These are phyloP conservation scores for Pseudocercospora pini-densiflorae DNA, from an alignment of 2,329 filamentous ascomycete genomes.

Conservation along the genomic window DNA sequence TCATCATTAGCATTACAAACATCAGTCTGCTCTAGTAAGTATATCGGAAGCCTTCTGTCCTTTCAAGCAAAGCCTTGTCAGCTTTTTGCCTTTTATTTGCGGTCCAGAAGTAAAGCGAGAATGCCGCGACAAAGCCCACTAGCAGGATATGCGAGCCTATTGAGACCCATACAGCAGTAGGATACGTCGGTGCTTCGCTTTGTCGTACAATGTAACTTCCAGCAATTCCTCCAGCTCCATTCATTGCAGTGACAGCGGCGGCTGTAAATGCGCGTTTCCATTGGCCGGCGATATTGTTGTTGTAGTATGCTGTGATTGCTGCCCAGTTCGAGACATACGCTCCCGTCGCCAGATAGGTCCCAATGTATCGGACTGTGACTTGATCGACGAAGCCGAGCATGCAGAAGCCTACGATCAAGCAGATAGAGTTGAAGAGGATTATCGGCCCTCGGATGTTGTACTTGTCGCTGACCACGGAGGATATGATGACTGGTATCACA, in stretches of 20 bases:
- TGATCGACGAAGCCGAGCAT: conserved; percentile 67
- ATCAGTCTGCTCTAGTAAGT: conserved; percentile 42
- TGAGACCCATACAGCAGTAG: conserved; percentile 69
- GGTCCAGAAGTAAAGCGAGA: conserved; percentile 35
- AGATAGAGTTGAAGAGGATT: conserved; percentile 67
- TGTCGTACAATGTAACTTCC: conserved; percentile 68
- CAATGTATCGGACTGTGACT: conserved; percentile 66
- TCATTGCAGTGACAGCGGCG: conserved; percentile 62
- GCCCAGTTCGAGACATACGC: conserved; percentile 74
- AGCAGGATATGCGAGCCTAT: conserved; percentile 54
- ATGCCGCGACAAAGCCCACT: conserved; percentile 32
- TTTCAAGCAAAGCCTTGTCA: conserved; percentile 34
- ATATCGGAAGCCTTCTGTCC: conserved; percentile 50
- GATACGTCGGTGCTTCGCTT: conserved; percentile 65
- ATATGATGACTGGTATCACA: conserved; percentile 65
- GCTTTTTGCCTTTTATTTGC: conserved; percentile 35
- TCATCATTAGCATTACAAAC: conserved; percentile 1
- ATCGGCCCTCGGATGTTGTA: conserved; percentile 65
- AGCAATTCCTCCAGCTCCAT: conserved; percentile 67
- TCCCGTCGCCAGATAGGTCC: conserved; percentile 68
- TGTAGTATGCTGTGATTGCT: conserved; percentile 65
- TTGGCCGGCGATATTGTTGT: conserved; percentile 65
- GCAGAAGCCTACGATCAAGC: conserved; percentile 65
- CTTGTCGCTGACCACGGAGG: conserved; percentile 65
- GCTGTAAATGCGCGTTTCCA: conserved; percentile 69